Conservation (phyloP, 2,329 filamentous ascomycete species). For the Botrytis galanthina region DNA sequence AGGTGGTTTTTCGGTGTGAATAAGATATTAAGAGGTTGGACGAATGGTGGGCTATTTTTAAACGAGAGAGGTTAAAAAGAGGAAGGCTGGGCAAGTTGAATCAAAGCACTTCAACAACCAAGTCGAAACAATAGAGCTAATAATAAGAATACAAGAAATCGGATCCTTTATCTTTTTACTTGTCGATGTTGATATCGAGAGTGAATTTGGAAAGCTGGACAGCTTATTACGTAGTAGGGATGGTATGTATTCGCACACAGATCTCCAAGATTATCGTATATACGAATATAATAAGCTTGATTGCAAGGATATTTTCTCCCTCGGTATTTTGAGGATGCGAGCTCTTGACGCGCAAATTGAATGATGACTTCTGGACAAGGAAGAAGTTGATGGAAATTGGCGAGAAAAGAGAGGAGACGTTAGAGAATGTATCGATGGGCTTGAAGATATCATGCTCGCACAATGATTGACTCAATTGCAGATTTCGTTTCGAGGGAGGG, state of each 20-base stretch:
- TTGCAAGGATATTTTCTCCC: neutral
- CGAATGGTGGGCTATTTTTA: constrained; percentile 16
- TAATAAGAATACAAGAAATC: neutral
- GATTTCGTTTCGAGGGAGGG: neutral
- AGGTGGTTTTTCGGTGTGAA: constrained; percentile 6
- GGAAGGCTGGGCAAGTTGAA: constrained; percentile 12
- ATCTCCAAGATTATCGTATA: neutral
- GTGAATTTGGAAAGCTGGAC: neutral
- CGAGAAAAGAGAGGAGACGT: constrained; percentile 11
- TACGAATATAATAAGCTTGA: neutral
- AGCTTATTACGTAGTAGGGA: neutral
- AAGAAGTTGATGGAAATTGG: neutral
- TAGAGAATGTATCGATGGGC: constrained; percentile 19
- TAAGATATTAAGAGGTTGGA: constrained; percentile 17
- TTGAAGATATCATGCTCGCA: constrained; percentile 31
- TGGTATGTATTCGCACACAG: neutral
- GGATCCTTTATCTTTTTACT: neutral
- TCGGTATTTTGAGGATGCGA: neutral
- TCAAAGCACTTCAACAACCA: constrained; percentile 6
- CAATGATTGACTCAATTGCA: constrained; percentile 22
- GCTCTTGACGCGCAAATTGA: neutral
- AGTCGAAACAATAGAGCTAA: neutral
- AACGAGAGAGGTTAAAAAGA: constrained; percentile 12
- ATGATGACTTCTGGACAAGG: neutral
- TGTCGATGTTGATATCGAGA: neutral